Base-by-base conservation (phyloP, 108 stramenopile species). In the Skeletonema grethae region DNA sequence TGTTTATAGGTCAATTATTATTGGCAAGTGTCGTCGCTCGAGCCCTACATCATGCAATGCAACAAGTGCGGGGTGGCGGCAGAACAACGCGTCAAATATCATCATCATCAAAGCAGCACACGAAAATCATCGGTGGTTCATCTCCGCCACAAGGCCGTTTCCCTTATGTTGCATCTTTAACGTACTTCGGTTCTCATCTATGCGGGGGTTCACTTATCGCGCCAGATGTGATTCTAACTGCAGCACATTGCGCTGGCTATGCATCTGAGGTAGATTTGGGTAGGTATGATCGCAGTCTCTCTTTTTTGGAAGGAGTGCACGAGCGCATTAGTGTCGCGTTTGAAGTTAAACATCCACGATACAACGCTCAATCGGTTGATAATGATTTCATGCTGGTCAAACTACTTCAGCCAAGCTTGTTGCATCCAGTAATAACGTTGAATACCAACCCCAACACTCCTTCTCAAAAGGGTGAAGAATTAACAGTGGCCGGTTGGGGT, bases 331-430 rank as follows among this genome's bases (percentile, higher is more conserved):
- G 39, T 8, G 67, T 72, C 24, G 31, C 71, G 4, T 69, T 78
- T 25, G 77, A 85, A 53, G 60, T 82, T 36, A 63, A 68, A 4
- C 87, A 92, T 68, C 91, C 91, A 4, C 5, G 55, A 2, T 92
- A 73, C 50, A 59, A 76, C 61, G 22, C 69, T 1, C 36, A 46
- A 0, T 45, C 28, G 55, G 80, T 73, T 35, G 65, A 77, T 8
- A 46, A 76, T 58, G 91, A 92, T 56, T 86, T 82, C 35, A 62
- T 87, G 65, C 20, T 92, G 22, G 28, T 92, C 24, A 81, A 87
- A 38, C 41, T 81, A 18, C 67, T 34, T 77, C 57, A 72, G 36
- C 31, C 57, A 48, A 50, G 48, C 18, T 34, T 68, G 61, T 25
- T 65, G 28, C 53, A 66, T 18, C 66, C 71, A 12, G 7, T 68